phyloP scores from a whole-genome alignment of 2,329 filamentous ascomycete genomes.

The Stachybotrys chlorohalonatus region DNA sequence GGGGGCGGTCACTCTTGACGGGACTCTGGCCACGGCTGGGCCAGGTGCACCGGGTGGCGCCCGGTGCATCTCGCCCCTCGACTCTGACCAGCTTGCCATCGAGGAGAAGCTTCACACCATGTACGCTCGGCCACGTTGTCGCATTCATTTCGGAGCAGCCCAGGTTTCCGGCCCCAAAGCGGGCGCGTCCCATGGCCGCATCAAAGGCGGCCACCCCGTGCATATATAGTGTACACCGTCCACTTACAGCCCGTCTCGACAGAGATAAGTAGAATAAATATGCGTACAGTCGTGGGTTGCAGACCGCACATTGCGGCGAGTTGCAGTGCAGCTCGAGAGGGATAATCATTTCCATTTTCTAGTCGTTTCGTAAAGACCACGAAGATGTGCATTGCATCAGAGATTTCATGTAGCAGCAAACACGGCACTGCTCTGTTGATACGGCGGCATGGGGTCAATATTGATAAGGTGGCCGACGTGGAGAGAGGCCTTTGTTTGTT shows the following conservation, averaged over 20 bases:
- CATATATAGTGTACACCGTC: conserved; percentile 3
- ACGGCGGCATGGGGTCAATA: too few species aligned
- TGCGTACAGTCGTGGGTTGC: background rate
- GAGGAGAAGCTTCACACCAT: background rate
- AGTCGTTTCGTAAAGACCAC: background rate
- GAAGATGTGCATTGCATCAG: too few species aligned
- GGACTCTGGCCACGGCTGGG: background rate
- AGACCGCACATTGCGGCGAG: background rate
- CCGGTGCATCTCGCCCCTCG: background rate
- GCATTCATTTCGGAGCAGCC: background rate
- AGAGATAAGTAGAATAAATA: background rate
- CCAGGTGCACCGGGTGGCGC: background rate
- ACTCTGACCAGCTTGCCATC: background rate
- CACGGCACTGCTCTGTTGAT: too few species aligned
- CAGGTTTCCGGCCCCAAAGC: background rate
- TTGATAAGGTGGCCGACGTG: too few species aligned
- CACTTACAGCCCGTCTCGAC: background rate
- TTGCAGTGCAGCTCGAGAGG: background rate
- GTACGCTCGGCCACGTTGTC: background rate
- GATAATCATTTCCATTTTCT: background rate
- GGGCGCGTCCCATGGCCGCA: conserved; percentile 9
- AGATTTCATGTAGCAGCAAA: too few species aligned
- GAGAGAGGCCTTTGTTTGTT: too few species aligned
- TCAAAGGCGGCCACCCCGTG: conserved; percentile 13
- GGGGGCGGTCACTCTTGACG: background rate